Evolutionary conservation across 2,329 filamentous ascomycete species (phyloP).

Genomic region (Cadophora gregata): DNA sequence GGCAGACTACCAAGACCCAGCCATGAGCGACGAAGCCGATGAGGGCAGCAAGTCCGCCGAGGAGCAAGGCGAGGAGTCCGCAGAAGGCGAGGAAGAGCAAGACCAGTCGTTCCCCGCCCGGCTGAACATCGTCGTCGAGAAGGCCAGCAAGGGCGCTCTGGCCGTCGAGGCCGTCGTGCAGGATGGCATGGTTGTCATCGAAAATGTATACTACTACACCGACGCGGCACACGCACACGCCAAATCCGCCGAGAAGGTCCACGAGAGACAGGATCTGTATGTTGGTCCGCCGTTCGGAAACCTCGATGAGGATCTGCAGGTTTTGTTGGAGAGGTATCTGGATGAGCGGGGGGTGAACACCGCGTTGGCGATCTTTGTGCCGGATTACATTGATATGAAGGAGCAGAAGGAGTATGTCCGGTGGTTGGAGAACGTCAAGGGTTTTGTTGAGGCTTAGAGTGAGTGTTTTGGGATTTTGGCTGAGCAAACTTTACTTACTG

Average conservation of each 20-base stretch:
- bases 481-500: no score
- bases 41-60: slow-evolving; percentile 62
- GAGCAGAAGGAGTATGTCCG: slow-evolving; percentile 96
- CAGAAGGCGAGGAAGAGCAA: slow-evolving; percentile 54
- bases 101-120: slow-evolving; percentile 76
- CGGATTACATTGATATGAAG: slow-evolving; percentile 97
- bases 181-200: slow-evolving; percentile 84
- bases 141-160: slow-evolving; percentile 82
- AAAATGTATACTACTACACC: slow-evolving; percentile 88
- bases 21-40: slow-evolving; percentile 58
- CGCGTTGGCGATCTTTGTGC: slow-evolving; percentile 85
- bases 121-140: slow-evolving; percentile 87
- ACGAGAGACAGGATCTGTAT: slow-evolving; percentile 79
- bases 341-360: slow-evolving; percentile 93
- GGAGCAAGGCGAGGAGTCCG: slow-evolving; percentile 60
- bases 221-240: slow-evolving; percentile 79
- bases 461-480: slow-evolving; percentile 12
- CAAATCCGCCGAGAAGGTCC: slow-evolving; percentile 76
- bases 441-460: slow-evolving; percentile 74
- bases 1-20: slow-evolving; percentile 61
- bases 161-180: slow-evolving; percentile 86
- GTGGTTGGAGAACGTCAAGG: slow-evolving; percentile 89
- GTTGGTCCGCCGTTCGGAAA: slow-evolving; percentile 91
- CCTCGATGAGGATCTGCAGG: slow-evolving; percentile 94
- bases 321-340: slow-evolving; percentile 89